Conservation (phyloP, 2,329 filamentous ascomycete genomes). For the Escovopsis sp. region DNA sequence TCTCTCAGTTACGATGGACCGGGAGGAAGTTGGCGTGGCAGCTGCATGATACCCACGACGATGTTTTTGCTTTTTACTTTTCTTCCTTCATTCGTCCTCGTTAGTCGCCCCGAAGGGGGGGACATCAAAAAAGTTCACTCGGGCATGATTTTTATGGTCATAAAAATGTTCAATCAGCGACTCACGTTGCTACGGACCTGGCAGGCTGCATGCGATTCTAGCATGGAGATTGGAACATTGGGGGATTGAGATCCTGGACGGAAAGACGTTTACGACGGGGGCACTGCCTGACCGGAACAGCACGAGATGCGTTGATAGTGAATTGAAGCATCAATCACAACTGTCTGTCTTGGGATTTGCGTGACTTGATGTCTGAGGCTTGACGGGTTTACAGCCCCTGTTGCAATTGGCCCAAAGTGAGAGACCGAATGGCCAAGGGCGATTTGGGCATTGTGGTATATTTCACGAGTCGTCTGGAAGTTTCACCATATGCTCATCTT, state of each 20-base stretch:
- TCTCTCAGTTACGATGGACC: slow-evolving; percentile 9
- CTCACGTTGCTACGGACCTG: slow-evolving; percentile 16
- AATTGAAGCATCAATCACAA: slow-evolving; percentile 6
- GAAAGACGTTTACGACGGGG: slow-evolving; percentile 10
- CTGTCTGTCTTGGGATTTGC: slow-evolving; percentile 2
- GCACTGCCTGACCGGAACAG: slow-evolving; percentile 19
- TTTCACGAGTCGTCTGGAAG: too few relatives aligned
- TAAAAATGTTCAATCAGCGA: slow-evolving; percentile 15
- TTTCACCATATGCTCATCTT: too few relatives aligned
- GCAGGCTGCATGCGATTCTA: slow-evolving; percentile 10
- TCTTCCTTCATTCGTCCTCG: slow-evolving; percentile 9
- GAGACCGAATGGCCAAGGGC: too few relatives aligned
- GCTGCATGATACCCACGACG: slow-evolving; percentile 29
- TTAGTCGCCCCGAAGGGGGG: slow-evolving; percentile 9
- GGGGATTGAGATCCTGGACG: slow-evolving; percentile 18
- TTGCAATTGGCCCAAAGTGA: too few relatives aligned
- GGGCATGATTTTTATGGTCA: slow-evolving; percentile 18
- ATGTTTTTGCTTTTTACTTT: slow-evolving; percentile 15
- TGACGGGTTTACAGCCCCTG: too few relatives aligned
- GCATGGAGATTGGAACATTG: slow-evolving; percentile 15
- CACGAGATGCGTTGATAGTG: slow-evolving; percentile 11
- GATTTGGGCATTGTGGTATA: too few relatives aligned
- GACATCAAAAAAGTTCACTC: slow-evolving; percentile 14
- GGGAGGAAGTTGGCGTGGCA: slow-evolving; percentile 24
- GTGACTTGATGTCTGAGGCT: too few relatives aligned